Percentiles rank a stretch among this genome's conserved stretches.
Evolutionary conservation across 2,329 filamentous ascomycete species (phyloP).

Genomic region (Macroventuria anomochaeta): DNA sequence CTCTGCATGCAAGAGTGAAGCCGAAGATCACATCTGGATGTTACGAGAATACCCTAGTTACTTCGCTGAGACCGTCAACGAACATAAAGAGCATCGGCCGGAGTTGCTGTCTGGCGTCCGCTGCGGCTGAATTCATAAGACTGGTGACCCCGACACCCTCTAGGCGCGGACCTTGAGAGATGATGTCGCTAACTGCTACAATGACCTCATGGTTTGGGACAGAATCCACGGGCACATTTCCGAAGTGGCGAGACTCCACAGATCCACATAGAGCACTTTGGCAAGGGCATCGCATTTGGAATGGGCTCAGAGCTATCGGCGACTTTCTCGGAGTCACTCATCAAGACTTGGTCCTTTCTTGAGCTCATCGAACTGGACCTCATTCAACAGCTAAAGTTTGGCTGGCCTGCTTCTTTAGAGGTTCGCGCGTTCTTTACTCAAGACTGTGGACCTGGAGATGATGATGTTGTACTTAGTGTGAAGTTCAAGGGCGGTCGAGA

Average conservation of each 20-base stretch:
- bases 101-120: constrained; percentile 8
- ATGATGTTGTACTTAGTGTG: background rate
- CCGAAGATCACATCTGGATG: constrained; percentile 41
- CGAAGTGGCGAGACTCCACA: background rate
- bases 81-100: constrained; percentile 56
- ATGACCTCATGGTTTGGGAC: background rate
- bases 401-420: background rate
- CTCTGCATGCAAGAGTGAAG: background rate
- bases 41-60: constrained; percentile 66
- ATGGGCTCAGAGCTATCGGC: background rate
- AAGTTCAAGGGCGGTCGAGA: constrained; percentile 30
- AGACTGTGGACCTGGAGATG: background rate
- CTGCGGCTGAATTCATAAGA: too few relatives aligned
- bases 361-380: background rate
- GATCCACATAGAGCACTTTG: background rate
- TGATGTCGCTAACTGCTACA: too few relatives aligned
- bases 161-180: too few relatives aligned
- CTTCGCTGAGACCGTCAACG: constrained; percentile 56
- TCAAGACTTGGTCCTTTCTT: background rate
- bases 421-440: background rate
- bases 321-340: background rate
- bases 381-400: background rate
- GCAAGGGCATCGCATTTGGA: background rate
- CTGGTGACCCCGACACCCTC: too few relatives aligned
- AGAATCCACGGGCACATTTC: background rate